phyloP scores from a whole-genome alignment of 164 flowering plant species.

The Magnolia sinica region DNA sequence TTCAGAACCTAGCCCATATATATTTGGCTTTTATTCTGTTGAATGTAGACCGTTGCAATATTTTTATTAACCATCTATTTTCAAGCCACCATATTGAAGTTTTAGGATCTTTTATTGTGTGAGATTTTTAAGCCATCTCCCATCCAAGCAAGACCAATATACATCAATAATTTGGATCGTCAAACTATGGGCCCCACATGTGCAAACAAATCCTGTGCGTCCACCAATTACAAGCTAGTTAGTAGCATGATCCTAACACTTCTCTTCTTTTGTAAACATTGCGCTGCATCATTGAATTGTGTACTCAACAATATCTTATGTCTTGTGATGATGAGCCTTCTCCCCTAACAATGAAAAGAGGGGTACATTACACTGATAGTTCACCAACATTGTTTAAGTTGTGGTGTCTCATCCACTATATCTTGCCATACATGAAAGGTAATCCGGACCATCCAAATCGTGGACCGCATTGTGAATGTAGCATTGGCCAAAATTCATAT shows the following conservation, averaged over 20 bases:
- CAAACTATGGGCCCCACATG: background rate
- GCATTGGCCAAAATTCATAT: background rate
- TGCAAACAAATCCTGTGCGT: background rate
- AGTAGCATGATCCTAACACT: background rate
- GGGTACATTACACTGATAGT: background rate
- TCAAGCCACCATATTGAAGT: background rate
- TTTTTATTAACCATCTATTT: no score
- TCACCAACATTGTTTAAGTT: background rate
- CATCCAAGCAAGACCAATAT: no score
- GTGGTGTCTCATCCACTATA: background rate
- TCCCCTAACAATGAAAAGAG: background rate
- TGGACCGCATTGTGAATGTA: background rate
- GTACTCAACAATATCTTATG: background rate
- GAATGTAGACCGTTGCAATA: no score
- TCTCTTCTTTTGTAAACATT: background rate
- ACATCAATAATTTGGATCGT: background rate
- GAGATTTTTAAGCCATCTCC: background rate
- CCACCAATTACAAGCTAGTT: background rate
- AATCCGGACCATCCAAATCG: background rate
- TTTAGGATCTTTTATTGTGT: background rate
- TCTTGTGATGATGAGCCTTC: background rate
- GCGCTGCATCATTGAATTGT: background rate
- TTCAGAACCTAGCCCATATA: no score
- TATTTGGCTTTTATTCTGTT: no score
- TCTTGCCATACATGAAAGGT: background rate